phyloP scores from a whole-genome alignment of 805 yeast genomes.

The Candida ulmi region DNA sequence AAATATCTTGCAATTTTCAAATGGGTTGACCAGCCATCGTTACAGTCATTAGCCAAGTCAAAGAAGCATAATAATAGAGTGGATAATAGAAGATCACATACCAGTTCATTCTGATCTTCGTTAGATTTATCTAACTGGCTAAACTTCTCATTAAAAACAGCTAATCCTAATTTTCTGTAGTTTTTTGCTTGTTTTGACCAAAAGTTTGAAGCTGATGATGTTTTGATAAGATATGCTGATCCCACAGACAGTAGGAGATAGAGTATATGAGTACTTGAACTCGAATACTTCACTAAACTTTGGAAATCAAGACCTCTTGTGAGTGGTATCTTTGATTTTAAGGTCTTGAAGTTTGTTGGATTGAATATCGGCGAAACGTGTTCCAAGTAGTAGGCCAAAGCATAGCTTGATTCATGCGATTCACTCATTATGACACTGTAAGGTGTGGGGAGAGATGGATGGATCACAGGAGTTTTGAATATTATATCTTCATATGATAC shows the following conservation, averaged over 20 bases:
- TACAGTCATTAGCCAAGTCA: constrained; percentile 8
- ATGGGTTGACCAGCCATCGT: constrained; percentile 7
- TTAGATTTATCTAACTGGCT: neutral
- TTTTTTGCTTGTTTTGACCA: constrained; percentile 3
- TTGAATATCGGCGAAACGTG: constrained; percentile 7
- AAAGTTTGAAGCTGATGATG: neutral
- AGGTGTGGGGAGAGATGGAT: too few species aligned
- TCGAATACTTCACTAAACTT: constrained; percentile 3
- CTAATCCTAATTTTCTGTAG: constrained; percentile 2
- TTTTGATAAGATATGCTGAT: constrained; percentile 3
- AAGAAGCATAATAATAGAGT: constrained; percentile 5
- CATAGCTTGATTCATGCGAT: constrained; percentile 1
- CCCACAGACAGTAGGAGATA: constrained; percentile 6
- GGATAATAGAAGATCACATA: constrained; percentile 4
- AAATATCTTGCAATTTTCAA: constrained; percentile 2
- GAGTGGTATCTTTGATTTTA: neutral
- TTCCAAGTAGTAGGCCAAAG: constrained; percentile 4
- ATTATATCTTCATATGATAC: constrained; percentile 1
- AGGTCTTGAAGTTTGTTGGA: constrained; percentile 1
- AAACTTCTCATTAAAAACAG: neutral
- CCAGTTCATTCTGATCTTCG: neutral
- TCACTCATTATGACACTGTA: too few species aligned
- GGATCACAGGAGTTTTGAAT: neutral
- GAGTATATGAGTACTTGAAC: constrained; percentile 1
- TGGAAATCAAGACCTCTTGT: constrained; percentile 2